phyloP scores from a whole-genome alignment of 176 grass and related monocot genomes.

The Triticum aestivum region DNA sequence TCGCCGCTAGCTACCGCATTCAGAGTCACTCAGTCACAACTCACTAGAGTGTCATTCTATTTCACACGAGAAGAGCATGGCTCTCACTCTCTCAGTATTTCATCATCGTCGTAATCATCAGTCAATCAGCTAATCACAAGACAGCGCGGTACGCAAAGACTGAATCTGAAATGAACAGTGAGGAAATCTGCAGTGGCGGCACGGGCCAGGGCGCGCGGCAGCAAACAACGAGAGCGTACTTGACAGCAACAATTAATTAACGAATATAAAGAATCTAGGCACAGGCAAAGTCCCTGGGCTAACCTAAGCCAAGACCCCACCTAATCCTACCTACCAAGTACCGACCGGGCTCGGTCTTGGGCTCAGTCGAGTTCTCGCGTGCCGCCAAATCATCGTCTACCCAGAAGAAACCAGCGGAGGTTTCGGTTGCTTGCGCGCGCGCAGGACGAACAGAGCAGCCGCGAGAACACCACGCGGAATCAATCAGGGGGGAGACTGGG shows the following conservation, averaged over 20 bases:
- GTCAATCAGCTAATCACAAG: not conserved
- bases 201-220: not conserved
- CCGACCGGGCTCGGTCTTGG: not conserved
- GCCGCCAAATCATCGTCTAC: not conserved
- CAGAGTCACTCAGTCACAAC: not conserved
- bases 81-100: not conserved
- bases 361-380: not conserved
- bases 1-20: not conserved
- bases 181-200: not conserved
- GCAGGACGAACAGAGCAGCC: not conserved
- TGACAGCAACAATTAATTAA: not conserved
- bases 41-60: not conserved
- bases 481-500: not conserved
- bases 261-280: not conserved
- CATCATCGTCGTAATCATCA: not conserved
- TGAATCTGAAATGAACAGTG: not conserved
- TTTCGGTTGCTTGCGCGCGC: no score
- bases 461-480: not conserved
- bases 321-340: not conserved
- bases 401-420: not conserved
- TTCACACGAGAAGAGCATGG: not conserved
- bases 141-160: not conserved
- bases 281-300: not conserved
- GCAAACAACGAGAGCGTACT: not conserved
- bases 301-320: not conserved